Evolutionary conservation across 2,329 filamentous ascomycete genomes (phyloP).

Genomic region (Epichloe aotearoae): DNA sequence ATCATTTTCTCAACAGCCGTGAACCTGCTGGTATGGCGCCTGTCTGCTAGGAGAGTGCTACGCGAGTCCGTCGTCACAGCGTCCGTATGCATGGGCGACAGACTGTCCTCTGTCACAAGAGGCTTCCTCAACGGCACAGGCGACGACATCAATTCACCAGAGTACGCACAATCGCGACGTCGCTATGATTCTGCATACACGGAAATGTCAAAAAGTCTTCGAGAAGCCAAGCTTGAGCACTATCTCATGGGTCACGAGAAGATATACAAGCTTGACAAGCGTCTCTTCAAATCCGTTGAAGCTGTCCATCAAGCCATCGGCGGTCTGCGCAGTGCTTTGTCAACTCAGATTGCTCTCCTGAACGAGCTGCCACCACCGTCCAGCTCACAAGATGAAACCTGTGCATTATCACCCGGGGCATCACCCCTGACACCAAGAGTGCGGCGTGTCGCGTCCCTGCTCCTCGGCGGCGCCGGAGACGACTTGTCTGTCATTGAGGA

Average conservation of each 20-base stretch:
- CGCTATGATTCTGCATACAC: constrained; percentile 55
- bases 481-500: constrained; percentile 51
- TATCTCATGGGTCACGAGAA: constrained; percentile 68
- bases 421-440: constrained; percentile 14
- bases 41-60: constrained; percentile 61
- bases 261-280: constrained; percentile 66
- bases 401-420: constrained; percentile 7
- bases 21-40: constrained; percentile 65
- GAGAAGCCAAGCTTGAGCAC: constrained; percentile 82
- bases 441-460: constrained; percentile 16
- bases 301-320: constrained; percentile 78
- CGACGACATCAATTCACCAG: constrained; percentile 54
- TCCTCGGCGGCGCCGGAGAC: constrained; percentile 29
- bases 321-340: constrained; percentile 76
- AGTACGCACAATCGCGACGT: constrained; percentile 48
- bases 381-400: constrained; percentile 1
- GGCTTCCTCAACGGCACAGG: constrained; percentile 77
- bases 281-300: constrained; percentile 72
- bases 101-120: constrained; percentile 67
- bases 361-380: constrained; percentile 39
- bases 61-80: constrained; percentile 59
- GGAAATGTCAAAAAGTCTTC: constrained; percentile 62
- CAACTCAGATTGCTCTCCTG: constrained; percentile 76
- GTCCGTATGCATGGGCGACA: constrained; percentile 64
- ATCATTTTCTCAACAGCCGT: constrained; percentile 58